phyloP scores from a whole-genome alignment of 2,329 filamentous ascomycete genomes.

The Cladobotryum mycophilum region DNA sequence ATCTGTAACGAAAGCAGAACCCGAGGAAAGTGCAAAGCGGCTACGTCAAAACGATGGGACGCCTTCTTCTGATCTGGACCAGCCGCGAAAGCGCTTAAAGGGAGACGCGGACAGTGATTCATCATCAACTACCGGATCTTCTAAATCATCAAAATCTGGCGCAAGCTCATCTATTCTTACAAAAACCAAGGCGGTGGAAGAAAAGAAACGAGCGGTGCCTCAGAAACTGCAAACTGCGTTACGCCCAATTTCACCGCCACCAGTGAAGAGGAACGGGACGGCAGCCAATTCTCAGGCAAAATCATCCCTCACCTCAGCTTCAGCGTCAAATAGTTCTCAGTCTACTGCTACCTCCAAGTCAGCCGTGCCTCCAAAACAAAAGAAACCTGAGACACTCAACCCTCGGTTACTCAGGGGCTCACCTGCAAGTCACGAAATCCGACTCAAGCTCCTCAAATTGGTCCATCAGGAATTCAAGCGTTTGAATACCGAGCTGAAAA shows the following conservation, averaged over 20 bases:
- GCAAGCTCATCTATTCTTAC: neutral
- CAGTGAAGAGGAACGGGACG: slow-evolving; percentile 22
- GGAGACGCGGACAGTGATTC: slow-evolving; percentile 15
- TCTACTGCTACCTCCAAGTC: slow-evolving; percentile 12
- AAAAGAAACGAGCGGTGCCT: neutral
- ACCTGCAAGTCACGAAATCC: slow-evolving; percentile 51
- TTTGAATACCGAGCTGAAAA: slow-evolving; percentile 58
- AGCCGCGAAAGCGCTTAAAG: slow-evolving; percentile 25
- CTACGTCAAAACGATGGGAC: neutral
- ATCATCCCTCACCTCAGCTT: slow-evolving; percentile 9
- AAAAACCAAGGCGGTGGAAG: neutral
- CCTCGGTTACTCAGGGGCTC: slow-evolving; percentile 57
- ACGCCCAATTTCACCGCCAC: slow-evolving; percentile 29
- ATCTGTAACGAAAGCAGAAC: slow-evolving; percentile 5
- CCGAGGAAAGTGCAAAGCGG: neutral
- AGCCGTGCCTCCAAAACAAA: slow-evolving; percentile 13
- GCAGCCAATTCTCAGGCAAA: slow-evolving; percentile 8
- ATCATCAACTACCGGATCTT: slow-evolving; percentile 7
- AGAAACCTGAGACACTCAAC: slow-evolving; percentile 52
- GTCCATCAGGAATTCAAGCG: slow-evolving; percentile 61
- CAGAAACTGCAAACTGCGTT: slow-evolving; percentile 19
- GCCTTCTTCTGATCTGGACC: slow-evolving; percentile 20
- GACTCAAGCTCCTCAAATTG: slow-evolving; percentile 52
- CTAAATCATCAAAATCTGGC: neutral
- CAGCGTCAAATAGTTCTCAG: slow-evolving; percentile 10